phyloP scores from a whole-genome alignment of 768 basidiomycete species.

The Agaricus sinodeliciosus region DNA sequence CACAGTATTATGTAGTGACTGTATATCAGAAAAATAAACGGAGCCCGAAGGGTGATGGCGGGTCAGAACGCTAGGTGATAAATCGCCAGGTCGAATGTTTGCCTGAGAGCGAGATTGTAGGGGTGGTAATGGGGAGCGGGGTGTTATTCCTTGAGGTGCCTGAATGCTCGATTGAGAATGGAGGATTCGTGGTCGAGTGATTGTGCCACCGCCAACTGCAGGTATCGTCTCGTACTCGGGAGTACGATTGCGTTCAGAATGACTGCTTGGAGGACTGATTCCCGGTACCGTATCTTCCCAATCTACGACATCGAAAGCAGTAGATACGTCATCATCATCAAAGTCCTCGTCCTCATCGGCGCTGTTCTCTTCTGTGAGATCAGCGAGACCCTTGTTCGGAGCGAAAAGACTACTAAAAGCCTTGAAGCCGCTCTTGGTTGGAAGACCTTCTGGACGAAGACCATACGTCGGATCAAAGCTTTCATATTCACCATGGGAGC shows the following conservation, averaged over 20 bases:
- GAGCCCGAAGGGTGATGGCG: conserved; percentile 16
- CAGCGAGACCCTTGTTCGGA: conserved; percentile 65
- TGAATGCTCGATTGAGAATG: conserved; percentile 81
- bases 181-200: conserved; percentile 78
- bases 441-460: conserved; percentile 85
- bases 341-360: conserved; percentile 41
- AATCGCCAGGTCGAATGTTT: conserved; percentile 17
- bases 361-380: conserved; percentile 62
- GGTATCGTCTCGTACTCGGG: conserved; percentile 83
- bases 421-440: conserved; percentile 75
- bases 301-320: conserved; percentile 58
- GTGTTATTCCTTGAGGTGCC: conserved; percentile 24
- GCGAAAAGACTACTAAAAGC: conserved; percentile 71
- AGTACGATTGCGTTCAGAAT: conserved; percentile 33
- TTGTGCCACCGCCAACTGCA: conserved; percentile 85
- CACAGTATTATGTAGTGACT: background rate
- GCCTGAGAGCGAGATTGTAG: conserved; percentile 14
- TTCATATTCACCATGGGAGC: conserved; percentile 45
- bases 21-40: conserved; percentile 18
- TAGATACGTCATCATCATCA: conserved; percentile 30
- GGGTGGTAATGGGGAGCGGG: conserved; percentile 14
- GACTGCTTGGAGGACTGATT: conserved; percentile 36
- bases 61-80: conserved; percentile 21
- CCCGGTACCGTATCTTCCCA: conserved; percentile 60
- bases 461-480: conserved; percentile 97